Base-by-base conservation (phyloP, 176 grass and related monocot genomes). In the Neostapfia colusana region DNA sequence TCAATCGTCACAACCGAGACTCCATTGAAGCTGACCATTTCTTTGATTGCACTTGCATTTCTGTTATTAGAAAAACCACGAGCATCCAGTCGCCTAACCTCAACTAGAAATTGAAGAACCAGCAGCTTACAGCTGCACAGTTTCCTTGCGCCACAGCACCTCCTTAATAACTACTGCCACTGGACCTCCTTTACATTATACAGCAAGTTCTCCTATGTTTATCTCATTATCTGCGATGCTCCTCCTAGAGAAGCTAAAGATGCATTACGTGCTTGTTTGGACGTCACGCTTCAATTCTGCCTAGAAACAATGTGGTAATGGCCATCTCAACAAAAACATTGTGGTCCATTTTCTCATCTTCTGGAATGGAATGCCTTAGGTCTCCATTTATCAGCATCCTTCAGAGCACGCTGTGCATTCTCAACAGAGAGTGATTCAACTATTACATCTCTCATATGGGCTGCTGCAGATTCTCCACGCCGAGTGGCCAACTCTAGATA, bases 401-500 rank as follows among this genome's bases (percentile, higher is more conserved):
- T 72, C 7, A 79, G 62, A 5, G 81, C 87, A 37, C 63, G 64
- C 65, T 79, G 74, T 49, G 57, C 70, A 42, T 68, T 75, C 42
- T 7, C 48, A 27, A 24, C 78, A 0, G 81, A 39, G 51, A 90
- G 87, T 37, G 73, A 82, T 85, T 85, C 80, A 3, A 75, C 36
- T 67, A 89, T 59, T 4, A 77, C 74, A 70, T 93, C 84, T 76
- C 87, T 89, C 55, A 87, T 87, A 75, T 85, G 81, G 8, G 87
- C 74, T 41, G 91, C 91, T 1, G 82, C 81, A 15, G 69, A 27
- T 82, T 87, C 84, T 79, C 91, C 91, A 51, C 53, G 84, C 46
- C 84, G 84, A 28, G 84, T 87, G n/a, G 91, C 84, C 78, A 87
- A 60, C 71, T 90, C 91, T 56, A 90, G 78, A 81, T 87, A 93